phyloP scores from a whole-genome alignment of 2,329 filamentous ascomycete genomes.

The Aspergillus tanneri region DNA sequence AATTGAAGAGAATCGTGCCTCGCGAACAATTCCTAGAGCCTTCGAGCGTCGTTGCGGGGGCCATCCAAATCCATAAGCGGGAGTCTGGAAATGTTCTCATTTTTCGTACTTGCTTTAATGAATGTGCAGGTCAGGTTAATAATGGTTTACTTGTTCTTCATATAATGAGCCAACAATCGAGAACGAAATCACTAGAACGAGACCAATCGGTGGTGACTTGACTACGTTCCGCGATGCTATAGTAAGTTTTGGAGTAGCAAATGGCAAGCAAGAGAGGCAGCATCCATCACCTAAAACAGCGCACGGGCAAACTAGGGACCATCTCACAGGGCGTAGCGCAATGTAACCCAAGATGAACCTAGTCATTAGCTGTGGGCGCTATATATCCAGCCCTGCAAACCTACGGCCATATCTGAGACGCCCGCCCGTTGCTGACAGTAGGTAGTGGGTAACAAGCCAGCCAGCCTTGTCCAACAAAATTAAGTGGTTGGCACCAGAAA shows the following conservation, averaged over 20 bases:
- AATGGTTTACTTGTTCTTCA: too few relatives aligned
- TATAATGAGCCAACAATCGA: too few relatives aligned
- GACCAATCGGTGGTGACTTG: too few relatives aligned
- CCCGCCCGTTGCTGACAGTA: not conserved
- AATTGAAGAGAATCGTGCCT: too few relatives aligned
- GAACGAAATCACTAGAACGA: too few relatives aligned
- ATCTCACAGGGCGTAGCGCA: not conserved
- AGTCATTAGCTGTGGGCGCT: not conserved
- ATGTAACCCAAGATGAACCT: not conserved
- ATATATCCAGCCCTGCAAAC: not conserved
- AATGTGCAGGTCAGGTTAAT: too few relatives aligned
- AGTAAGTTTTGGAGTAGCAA: not conserved
- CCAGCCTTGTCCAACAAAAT: not conserved
- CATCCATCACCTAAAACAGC: not conserved
- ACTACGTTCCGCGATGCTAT: too few relatives aligned
- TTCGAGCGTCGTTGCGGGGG: too few relatives aligned
- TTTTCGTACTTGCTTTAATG: too few relatives aligned
- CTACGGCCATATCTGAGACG: not conserved
- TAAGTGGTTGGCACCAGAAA: not conserved
- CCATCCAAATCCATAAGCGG: too few relatives aligned
- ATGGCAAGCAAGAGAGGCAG: not conserved
- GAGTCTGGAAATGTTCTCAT: too few relatives aligned
- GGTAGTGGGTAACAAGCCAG: not conserved
- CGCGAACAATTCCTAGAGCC: too few relatives aligned
- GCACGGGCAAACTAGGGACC: not conserved